Conservation (phyloP, 257 asterid genomes). For the Przewalskia tangutica region DNA sequence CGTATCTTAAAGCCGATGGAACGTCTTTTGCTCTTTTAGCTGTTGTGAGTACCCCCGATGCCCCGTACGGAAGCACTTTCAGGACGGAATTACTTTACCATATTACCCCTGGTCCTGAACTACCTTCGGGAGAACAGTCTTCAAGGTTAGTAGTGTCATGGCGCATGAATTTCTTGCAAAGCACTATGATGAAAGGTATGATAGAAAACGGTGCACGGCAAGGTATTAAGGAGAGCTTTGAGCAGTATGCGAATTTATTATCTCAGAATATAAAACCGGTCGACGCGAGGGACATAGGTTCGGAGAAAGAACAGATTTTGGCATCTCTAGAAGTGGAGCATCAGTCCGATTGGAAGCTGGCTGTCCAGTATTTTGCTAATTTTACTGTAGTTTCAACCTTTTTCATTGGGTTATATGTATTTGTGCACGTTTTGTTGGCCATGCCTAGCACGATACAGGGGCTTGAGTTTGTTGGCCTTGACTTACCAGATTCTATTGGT, state of each 20-base stretch:
- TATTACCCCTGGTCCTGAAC: constrained; percentile 81
- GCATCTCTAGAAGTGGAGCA: constrained; percentile 71
- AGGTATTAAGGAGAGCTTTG: constrained; percentile 88
- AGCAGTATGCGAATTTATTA: constrained; percentile 50
- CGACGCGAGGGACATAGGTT: constrained; percentile 55
- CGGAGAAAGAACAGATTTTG: constrained; percentile 85
- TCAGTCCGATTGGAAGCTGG: constrained; percentile 79
- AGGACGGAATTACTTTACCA: constrained; percentile 74
- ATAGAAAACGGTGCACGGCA: constrained; percentile 91
- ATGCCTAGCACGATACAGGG: constrained; percentile 76
- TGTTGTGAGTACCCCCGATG: constrained; percentile 85
- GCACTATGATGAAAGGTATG: constrained; percentile 89
- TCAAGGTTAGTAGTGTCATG: constrained; percentile 73
- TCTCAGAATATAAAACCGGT: constrained; percentile 74
- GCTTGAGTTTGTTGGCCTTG: constrained; percentile 92
- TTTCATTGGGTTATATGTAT: constrained; percentile 52
- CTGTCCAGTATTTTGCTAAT: constrained; percentile 79
- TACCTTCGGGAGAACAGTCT: constrained; percentile 74
- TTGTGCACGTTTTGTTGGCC: constrained; percentile 61
- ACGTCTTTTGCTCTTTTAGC: constrained; percentile 57
- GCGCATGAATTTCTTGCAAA: constrained; percentile 83
- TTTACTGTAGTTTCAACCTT: constrained; percentile 63
- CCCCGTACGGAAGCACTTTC: constrained; percentile 79
- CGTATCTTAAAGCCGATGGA: constrained; percentile 73
- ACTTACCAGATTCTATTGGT: constrained; percentile 95